Evolutionary conservation across 2,329 filamentous ascomycete genomes (phyloP), one percentile per base, ranked within the genome.

Genomic region (Colletotrichum sublineola): DNA sequence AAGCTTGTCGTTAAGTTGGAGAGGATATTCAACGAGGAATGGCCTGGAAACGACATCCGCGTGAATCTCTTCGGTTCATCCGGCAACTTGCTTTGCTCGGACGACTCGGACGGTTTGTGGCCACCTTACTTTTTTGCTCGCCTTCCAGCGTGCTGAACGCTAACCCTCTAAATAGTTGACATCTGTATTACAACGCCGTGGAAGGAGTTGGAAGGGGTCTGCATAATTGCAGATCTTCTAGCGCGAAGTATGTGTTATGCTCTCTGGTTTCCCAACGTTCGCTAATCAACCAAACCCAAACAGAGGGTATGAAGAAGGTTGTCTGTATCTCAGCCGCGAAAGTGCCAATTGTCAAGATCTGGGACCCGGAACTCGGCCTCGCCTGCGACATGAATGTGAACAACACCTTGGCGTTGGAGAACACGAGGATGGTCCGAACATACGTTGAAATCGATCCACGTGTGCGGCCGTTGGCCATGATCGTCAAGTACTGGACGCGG

Each of bases 311-410:
- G 96, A 90, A 98, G 81, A 94, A 94, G 78, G 95, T 99, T 1
- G 93, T 98, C 33, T 99, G 96, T 80, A 94, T 98, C 64, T 94
- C 94, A 38, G 94, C 93, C 53, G 96, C 96, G 72, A 98, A 98
- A 82, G 96, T 99, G 18, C 96, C 96, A 5, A 99, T 99, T 78
- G 96, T 99, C 77, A 98, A 98, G 85, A 94, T 97, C 68, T 99
- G 96, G 95, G 96, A 99, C 80, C 96, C 96, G 3, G 94, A 97
- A 81, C 86, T 98, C 69, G 87, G 92, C 75, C 86, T 99, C 63
- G 93, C 95, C 20, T 98, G 95, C 81, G 96, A 99, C 80, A 96
- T 99, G 92, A 99, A 99, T 77, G 95, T 99, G 84, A 99, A 99
- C 85, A 99, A 98, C 78, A 96, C 95, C 0, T 83, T 97, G 65